phyloP scores from a whole-genome alignment of 345 rosid species.

The Eucalyptus caleyi region DNA sequence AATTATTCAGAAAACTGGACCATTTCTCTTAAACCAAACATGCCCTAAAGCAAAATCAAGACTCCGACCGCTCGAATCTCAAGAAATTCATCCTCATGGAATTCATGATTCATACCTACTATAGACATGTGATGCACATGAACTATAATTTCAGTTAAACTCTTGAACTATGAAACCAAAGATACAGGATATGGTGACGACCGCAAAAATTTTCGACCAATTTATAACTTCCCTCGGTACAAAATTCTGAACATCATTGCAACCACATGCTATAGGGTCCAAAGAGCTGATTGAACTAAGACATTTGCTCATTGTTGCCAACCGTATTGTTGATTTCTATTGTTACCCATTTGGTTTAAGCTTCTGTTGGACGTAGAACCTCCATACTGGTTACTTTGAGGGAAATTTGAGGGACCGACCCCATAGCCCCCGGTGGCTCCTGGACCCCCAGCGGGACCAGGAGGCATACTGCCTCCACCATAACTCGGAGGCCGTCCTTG shows the following conservation, averaged over 20 bases:
- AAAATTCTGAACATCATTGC: not conserved
- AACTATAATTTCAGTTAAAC: not conserved
- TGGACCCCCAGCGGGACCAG: constrained; percentile 9
- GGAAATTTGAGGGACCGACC: constrained; percentile 11
- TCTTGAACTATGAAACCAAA: not conserved
- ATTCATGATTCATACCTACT: not conserved
- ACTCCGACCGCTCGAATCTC: not conserved
- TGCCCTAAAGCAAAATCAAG: not conserved
- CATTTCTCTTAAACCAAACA: not conserved
- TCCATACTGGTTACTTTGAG: constrained; percentile 14
- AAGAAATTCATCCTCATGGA: not conserved
- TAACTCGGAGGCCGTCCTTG: constrained; percentile 28
- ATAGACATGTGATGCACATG: not conserved
- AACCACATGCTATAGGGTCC: not conserved
- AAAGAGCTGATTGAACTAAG: not conserved
- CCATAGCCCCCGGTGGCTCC: constrained; percentile 14
- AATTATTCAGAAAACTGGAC: not conserved
- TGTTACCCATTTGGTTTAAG: constrained; percentile 25
- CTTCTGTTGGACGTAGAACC: constrained; percentile 19
- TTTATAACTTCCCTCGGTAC: not conserved
- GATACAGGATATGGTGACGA: not conserved
- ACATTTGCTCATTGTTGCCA: constrained; percentile 8
- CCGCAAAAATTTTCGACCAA: not conserved
- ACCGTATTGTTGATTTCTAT: constrained; percentile 27
- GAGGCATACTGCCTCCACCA: not conserved